phyloP scores from a whole-genome alignment of 768 basidiomycete genomes.

The Russula vinacea region DNA sequence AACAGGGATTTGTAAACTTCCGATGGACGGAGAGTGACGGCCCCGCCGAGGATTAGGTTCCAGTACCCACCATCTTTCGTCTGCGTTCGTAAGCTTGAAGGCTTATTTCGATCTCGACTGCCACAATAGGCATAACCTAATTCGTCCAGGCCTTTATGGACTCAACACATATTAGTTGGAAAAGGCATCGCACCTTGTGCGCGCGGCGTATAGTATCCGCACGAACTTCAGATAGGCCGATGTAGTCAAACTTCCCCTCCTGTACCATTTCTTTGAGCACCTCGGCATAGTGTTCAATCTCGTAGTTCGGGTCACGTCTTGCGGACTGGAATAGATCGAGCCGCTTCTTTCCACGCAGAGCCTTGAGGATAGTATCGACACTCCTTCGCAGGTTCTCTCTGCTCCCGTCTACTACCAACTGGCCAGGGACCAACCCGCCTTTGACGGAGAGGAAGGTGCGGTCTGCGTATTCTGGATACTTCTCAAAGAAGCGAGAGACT shows the following conservation, averaged over 20 bases:
- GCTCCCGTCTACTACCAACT: constrained; percentile 34
- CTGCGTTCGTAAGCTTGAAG: constrained; percentile 56
- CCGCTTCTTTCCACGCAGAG: constrained; percentile 50
- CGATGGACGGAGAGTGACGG: too few species aligned
- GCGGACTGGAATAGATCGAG: constrained; percentile 60
- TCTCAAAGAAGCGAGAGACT: constrained; percentile 48
- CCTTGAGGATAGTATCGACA: constrained; percentile 43
- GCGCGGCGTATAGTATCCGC: constrained; percentile 46
- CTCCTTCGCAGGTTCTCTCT: constrained; percentile 47
- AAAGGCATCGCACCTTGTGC: constrained; percentile 26
- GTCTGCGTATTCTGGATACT: constrained; percentile 45
- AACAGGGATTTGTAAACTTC: background rate
- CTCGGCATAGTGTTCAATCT: constrained; percentile 48
- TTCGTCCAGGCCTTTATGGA: background rate
- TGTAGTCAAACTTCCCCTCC: constrained; percentile 58
- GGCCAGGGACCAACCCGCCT: constrained; percentile 31
- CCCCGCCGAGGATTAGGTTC: background rate
- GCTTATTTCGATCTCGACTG: constrained; percentile 67
- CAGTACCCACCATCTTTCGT: constrained; percentile 43
- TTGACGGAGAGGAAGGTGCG: constrained; percentile 51
- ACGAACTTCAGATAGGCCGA: constrained; percentile 57
- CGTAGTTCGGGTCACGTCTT: constrained; percentile 43
- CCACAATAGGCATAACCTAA: constrained; percentile 52
- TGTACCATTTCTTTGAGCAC: constrained; percentile 45
- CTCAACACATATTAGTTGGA: background rate